Conservation (phyloP, 352 stramenopile species). For the Globisporangium barbulae region DNA sequence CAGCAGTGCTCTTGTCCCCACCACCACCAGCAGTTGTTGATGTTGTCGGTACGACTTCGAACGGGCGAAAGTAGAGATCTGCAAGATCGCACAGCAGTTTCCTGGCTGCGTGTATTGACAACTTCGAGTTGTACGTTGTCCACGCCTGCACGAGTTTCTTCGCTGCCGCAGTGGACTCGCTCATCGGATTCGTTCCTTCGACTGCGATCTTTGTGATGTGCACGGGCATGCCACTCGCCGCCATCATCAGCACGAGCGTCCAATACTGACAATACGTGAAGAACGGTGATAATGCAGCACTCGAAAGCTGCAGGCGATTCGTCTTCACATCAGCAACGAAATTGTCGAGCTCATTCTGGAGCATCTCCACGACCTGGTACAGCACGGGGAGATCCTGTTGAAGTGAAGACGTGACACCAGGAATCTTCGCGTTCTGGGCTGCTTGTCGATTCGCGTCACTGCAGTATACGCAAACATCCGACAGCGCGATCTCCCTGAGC, state of each 20-base stretch:
- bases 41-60: constrained; percentile 20
- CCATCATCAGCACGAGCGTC: constrained; percentile 56
- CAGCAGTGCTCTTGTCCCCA: background rate
- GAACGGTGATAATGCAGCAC: constrained; percentile 21
- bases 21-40: background rate
- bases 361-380: constrained; percentile 51
- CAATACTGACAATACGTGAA: constrained; percentile 80
- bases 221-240: constrained; percentile 43
- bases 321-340: constrained; percentile 70
- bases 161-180: constrained; percentile 18
- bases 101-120: constrained; percentile 47
- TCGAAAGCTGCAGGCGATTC: constrained; percentile 47
- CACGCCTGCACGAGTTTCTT: constrained; percentile 59
- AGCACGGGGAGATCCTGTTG: constrained; percentile 64
- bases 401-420: constrained; percentile 30
- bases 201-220: constrained; percentile 57
- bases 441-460: constrained; percentile 7
- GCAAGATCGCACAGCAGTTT: constrained; percentile 62
- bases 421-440: constrained; percentile 1
- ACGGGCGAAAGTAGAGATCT: constrained; percentile 56
- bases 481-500: constrained; percentile 46
- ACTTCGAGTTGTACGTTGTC: constrained; percentile 48
- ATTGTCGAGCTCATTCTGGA: constrained; percentile 46
- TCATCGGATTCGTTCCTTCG: constrained; percentile 27
- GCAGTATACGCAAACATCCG: constrained; percentile 58